Conservation (phyloP, 1,284 basidiomycete genomes). For the Leccinum huronense region DNA sequence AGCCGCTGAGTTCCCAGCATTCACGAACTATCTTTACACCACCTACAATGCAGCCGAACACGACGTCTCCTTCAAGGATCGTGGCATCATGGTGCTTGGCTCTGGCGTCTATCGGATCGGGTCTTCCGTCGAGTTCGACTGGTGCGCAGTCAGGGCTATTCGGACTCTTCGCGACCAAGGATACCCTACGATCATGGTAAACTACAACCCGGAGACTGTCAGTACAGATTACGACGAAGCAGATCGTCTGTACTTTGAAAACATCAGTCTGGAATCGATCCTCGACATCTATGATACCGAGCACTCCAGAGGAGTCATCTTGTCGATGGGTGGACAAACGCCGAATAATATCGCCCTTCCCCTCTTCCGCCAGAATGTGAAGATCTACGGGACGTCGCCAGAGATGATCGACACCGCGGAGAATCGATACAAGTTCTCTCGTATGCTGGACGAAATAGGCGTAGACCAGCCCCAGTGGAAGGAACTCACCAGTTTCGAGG, state of each 20-base stretch:
- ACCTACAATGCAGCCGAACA: conserved; percentile 96
- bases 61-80: conserved; percentile 86
- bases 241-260: conserved; percentile 97
- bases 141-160: conserved; percentile 98
- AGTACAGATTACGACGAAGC: conserved; percentile 99
- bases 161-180: conserved; percentile 92
- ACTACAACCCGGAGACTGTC: conserved; percentile 99
- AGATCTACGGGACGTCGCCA: conserved; percentile 97
- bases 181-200: conserved; percentile 98
- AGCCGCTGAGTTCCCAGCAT: conserved; percentile 97
- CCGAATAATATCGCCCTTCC: conserved; percentile 98
- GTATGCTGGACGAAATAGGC: conserved; percentile 94
- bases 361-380: conserved; percentile 93
- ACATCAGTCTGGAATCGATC: conserved; percentile 95
- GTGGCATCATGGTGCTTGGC: conserved; percentile 95
- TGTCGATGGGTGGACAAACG: conserved; percentile 98
- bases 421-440: conserved; percentile 99
- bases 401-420: conserved; percentile 99
- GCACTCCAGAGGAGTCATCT: conserved; percentile 85
- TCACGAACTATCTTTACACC: conserved; percentile 98
- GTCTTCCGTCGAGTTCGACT: conserved; percentile 99
- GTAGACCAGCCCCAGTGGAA: conserved; percentile 99
- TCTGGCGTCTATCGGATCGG: conserved; percentile 99
- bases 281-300: conserved; percentile 97
- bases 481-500: conserved; percentile 89